These are phyloP conservation scores for Pisolithus tinctorius DNA, from an alignment of 768 basidiomycete genomes.

Conservation along the genomic window DNA sequence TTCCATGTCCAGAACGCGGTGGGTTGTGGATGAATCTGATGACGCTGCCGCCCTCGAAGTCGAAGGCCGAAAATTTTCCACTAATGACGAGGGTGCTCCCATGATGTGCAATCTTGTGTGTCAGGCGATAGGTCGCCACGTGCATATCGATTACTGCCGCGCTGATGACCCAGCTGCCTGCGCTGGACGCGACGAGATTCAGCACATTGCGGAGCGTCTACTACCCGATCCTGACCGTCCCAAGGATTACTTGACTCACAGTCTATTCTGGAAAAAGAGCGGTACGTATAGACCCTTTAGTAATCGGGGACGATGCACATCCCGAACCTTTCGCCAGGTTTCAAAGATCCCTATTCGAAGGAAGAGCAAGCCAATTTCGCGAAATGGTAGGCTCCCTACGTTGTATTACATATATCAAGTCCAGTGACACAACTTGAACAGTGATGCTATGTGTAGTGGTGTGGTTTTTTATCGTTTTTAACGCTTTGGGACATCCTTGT, in stretches of 20 bases:
- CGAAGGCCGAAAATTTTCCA: slow-evolving; percentile 42
- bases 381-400: slow-evolving; percentile 35
- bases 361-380: slow-evolving; percentile 43
- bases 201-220: slow-evolving; percentile 36
- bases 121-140: slow-evolving; percentile 43
- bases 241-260: slow-evolving; percentile 48
- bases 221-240: slow-evolving; percentile 35
- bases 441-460: slow-evolving; percentile 45
- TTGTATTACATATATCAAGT: not conserved
- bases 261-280: slow-evolving; percentile 43
- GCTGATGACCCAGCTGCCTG: slow-evolving; percentile 29
- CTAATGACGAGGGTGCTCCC: slow-evolving; percentile 45
- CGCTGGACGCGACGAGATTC: slow-evolving; percentile 28
- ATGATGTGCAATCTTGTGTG: slow-evolving; percentile 53
- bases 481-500: not conserved
- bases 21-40: slow-evolving; percentile 45
- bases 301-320: not conserved
- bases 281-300: slow-evolving; percentile 26
- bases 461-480: not conserved
- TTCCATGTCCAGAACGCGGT: slow-evolving; percentile 46
- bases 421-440: slow-evolving; percentile 6
- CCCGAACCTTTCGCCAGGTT: slow-evolving; percentile 27
- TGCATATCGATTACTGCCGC: slow-evolving; percentile 47
- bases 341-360: slow-evolving; percentile 51
- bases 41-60: slow-evolving; percentile 39